Conservation (phyloP, 2,329 filamentous ascomycete genomes). For the Pseudogymnoascus sp. region DNA sequence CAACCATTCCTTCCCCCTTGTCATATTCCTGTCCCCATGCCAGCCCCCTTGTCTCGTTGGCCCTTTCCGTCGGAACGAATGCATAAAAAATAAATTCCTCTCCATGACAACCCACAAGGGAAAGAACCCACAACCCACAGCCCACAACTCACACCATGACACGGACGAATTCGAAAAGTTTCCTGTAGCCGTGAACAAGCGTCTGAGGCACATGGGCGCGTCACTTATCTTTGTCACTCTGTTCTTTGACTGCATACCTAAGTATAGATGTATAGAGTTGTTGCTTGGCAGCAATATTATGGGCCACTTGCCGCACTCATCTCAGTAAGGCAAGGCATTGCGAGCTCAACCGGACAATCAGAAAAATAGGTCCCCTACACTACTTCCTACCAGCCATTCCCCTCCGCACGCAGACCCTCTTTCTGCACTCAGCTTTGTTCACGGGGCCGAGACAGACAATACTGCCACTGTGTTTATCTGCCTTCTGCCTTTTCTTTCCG, state of each 20-base stretch:
- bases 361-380: background rate
- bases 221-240: background rate
- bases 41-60: background rate
- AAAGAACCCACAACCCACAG: background rate
- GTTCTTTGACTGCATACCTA: background rate
- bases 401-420: background rate
- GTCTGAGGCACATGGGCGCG: background rate
- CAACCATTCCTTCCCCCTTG: background rate
- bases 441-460: background rate
- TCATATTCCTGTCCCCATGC: background rate
- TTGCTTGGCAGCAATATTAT: background rate
- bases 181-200: background rate
- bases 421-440: background rate
- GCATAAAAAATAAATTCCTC: background rate
- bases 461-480: background rate
- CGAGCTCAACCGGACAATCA: background rate
- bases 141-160: background rate
- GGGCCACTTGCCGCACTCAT: background rate
- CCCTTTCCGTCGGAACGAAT: background rate
- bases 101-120: background rate
- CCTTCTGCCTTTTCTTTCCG: conserved; percentile 1
- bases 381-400: background rate
- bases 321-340: background rate
- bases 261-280: background rate
- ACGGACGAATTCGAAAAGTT: background rate